A percentile compares a stretch with the other conserved stretches of the same genome.
Evolutionary conservation across 2,329 filamentous ascomycete genomes (phyloP).

Genomic region (Fusarium staphyleae): DNA sequence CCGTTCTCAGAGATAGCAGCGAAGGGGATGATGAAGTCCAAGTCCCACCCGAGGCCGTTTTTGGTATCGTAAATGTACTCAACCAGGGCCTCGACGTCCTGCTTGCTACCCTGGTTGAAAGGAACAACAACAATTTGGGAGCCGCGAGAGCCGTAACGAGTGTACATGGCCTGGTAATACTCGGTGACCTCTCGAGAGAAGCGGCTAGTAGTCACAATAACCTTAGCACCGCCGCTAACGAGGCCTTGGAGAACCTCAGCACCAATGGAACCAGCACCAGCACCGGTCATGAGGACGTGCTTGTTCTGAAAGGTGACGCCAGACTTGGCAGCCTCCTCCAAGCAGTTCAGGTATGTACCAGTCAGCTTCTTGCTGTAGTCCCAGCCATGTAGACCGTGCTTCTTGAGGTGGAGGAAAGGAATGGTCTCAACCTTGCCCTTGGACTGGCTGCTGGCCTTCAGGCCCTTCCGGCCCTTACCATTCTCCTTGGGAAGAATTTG

Average conservation of each 20-base stretch:
- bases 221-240: constrained; percentile 95
- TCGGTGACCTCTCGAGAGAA: constrained; percentile 98
- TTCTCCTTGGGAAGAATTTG: constrained; percentile 93
- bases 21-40: constrained; percentile 95
- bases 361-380: constrained; percentile 99
- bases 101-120: constrained; percentile 99
- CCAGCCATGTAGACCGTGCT: constrained; percentile 92
- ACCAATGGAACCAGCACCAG: constrained; percentile 95
- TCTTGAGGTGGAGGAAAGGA: constrained; percentile 96
- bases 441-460: constrained; percentile 62
- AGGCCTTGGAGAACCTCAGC: constrained; percentile 95
- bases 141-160: constrained; percentile 88
- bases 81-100: constrained; percentile 92
- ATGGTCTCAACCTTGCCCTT: constrained; percentile 98
- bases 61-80: constrained; percentile 97
- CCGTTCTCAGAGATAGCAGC: constrained; percentile 98
- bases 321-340: constrained; percentile 85
- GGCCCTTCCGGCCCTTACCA: constrained; percentile 66
- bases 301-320: constrained; percentile 95
- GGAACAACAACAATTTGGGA: constrained; percentile 98
- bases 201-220: constrained; percentile 93
- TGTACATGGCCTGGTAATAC: constrained; percentile 99
- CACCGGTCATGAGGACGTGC: constrained; percentile 97
- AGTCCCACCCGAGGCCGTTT: constrained; percentile 96
- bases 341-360: constrained; percentile 86